Evolutionary conservation across 2,329 filamentous ascomycete genomes (phyloP).

Genomic region (Hypoxylon sp.): DNA sequence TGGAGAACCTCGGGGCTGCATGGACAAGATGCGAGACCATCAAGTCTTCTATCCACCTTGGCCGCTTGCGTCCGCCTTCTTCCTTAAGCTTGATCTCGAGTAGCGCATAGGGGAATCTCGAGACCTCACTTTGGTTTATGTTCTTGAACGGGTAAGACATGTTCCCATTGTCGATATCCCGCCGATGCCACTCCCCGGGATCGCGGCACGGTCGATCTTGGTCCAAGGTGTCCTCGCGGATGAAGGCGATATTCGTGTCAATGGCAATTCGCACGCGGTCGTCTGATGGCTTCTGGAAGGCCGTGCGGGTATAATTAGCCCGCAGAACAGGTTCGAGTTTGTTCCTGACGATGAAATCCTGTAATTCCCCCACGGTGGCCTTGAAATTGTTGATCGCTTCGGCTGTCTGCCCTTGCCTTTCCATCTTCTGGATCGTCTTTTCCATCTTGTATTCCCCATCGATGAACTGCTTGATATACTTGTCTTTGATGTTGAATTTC

Average conservation of each 20-base stretch:
- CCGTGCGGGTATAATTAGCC: constrained; percentile 93
- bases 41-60: constrained; percentile 89
- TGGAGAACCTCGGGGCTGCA: constrained; percentile 89
- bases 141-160: constrained; percentile 90
- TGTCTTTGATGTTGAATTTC: constrained; percentile 89
- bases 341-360: constrained; percentile 81
- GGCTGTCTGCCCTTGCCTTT: constrained; percentile 75
- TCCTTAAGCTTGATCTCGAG: constrained; percentile 92
- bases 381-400: constrained; percentile 77
- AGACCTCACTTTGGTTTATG: constrained; percentile 91
- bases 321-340: constrained; percentile 86
- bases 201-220: constrained; percentile 87
- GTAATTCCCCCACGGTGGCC: constrained; percentile 78
- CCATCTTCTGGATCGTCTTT: constrained; percentile 88
- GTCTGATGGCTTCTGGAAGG: constrained; percentile 95
- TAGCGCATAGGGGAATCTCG: constrained; percentile 88
- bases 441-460: constrained; percentile 91
- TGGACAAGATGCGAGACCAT: constrained; percentile 95
- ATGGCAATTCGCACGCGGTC: constrained; percentile 91
- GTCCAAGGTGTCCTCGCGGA: constrained; percentile 83
- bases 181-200: constrained; percentile 88
- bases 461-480: constrained; percentile 90
- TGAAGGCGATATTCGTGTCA: constrained; percentile 91
- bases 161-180: constrained; percentile 84
- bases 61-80: constrained; percentile 72